Conservation (phyloP, 73 alveolate genomes). For the Paramecium tetraurelia region DNA sequence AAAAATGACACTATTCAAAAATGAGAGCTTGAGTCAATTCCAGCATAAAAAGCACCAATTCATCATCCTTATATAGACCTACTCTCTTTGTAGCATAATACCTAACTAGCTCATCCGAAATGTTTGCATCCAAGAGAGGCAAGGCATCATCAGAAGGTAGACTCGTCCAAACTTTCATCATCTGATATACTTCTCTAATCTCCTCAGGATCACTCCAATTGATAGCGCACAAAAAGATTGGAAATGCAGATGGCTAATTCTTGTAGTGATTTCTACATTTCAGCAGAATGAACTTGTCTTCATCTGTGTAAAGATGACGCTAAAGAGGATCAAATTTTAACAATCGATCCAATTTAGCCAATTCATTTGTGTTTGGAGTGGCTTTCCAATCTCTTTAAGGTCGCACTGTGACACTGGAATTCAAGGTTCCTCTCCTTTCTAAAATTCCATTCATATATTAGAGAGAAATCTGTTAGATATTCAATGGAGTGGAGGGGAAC, state of each 20-base stretch:
- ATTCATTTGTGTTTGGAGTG: conserved; percentile 62
- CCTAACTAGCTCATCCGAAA: conserved; percentile 83
- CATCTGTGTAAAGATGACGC: conserved; percentile 46
- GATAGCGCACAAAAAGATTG: conserved; percentile 59
- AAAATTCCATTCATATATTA: background rate
- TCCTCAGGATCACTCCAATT: conserved; percentile 67
- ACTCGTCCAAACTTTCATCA: conserved; percentile 78
- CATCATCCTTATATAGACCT: conserved; percentile 81
- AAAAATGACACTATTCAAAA: conserved; percentile 89
- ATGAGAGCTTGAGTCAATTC: conserved; percentile 89
- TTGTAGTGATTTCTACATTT: conserved; percentile 68
- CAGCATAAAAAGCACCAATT: conserved; percentile 86
- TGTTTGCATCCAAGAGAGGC: conserved; percentile 77
- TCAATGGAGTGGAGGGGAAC: conserved; percentile 36
- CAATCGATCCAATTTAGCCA: conserved; percentile 56
- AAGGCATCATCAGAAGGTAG: conserved; percentile 87
- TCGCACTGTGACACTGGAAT: background rate
- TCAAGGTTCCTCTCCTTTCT: background rate
- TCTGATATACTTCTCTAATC: conserved; percentile 61
- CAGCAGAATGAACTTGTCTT: conserved; percentile 57
- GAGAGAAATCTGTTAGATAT: background rate
- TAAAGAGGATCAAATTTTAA: conserved; percentile 61
- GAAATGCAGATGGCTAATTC: conserved; percentile 57
- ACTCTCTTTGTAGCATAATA: conserved; percentile 78
- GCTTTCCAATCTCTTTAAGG: conserved; percentile 40